Evolutionary conservation across 768 basidiomycete genomes (phyloP).

Genomic region (Xerocomus spinulosus): DNA sequence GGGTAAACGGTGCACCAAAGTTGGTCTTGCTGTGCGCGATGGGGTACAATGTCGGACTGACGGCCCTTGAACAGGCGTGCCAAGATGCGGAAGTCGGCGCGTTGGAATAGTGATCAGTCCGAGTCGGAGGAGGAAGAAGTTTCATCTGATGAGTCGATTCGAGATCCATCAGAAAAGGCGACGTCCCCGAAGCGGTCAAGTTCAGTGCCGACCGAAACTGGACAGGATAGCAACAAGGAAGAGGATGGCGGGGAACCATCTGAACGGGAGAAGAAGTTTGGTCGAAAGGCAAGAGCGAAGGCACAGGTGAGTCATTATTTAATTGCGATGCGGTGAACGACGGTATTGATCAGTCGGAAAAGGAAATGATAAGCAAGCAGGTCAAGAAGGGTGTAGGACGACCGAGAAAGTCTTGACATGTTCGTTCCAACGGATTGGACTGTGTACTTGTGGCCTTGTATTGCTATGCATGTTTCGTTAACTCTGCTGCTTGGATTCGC

Average conservation of each 20-base stretch:
- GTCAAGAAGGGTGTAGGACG: constrained; percentile 20
- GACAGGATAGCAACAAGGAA: constrained; percentile 26
- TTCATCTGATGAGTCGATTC: constrained; percentile 30
- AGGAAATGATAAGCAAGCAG: constrained; percentile 32
- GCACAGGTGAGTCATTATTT: constrained; percentile 34
- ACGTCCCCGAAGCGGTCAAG: constrained; percentile 22
- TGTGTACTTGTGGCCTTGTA: background rate
- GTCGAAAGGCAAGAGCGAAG: constrained; percentile 36
- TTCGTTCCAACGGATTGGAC: too few relatives aligned
- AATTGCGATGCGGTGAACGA: background rate
- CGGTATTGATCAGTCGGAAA: constrained; percentile 2
- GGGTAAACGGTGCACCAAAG: constrained; percentile 27
- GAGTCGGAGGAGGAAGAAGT: constrained; percentile 30
- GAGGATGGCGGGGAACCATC: constrained; percentile 26
- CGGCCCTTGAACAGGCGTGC: constrained; percentile 17
- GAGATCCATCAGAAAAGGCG: constrained; percentile 36
- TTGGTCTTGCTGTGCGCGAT: constrained; percentile 7
- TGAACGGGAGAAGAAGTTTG: constrained; percentile 33
- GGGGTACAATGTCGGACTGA: constrained; percentile 6
- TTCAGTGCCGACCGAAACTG: constrained; percentile 40
- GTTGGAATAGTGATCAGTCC: constrained; percentile 32
- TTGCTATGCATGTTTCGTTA: background rate
- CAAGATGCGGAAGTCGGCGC: constrained; percentile 27
- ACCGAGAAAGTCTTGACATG: constrained; percentile 16
- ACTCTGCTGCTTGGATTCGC: background rate